These are phyloP conservation scores for Rhodotorula sp. DNA, from an alignment of 1,284 basidiomycete species.

Conservation along the genomic window DNA sequence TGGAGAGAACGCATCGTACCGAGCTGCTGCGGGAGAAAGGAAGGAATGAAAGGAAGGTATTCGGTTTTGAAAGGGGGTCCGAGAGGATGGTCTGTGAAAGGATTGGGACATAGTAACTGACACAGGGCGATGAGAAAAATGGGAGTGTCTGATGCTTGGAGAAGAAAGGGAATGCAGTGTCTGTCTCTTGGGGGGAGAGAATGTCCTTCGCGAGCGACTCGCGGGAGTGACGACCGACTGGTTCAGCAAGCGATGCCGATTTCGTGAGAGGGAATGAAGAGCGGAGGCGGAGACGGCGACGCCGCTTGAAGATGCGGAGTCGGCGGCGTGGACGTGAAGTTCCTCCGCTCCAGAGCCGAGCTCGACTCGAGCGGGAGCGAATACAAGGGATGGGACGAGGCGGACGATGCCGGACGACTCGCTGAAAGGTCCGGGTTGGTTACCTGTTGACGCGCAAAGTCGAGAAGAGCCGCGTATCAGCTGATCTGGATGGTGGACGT, in stretches of 20 bases:
- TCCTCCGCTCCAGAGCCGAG: too few relatives aligned
- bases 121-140: too few relatives aligned
- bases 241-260: slow-evolving; percentile 7
- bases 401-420: not conserved
- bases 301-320: not conserved
- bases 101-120: too few relatives aligned
- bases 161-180: too few relatives aligned
- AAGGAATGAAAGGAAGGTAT: not conserved
- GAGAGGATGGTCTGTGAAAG: too few relatives aligned
- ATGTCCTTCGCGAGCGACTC: too few relatives aligned
- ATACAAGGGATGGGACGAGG: not conserved
- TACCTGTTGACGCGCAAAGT: not conserved
- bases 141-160: not conserved
- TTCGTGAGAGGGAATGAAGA: not conserved
- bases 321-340: not conserved
- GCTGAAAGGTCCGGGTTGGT: slow-evolving; percentile 1
- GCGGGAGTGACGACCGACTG: too few relatives aligned
- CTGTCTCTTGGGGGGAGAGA: too few relatives aligned
- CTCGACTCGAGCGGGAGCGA: not conserved
- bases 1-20: not conserved
- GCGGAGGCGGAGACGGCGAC: not conserved
- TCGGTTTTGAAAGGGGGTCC: too few relatives aligned
- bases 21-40: not conserved
- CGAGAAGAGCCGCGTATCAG: too few relatives aligned
- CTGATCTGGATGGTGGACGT: too few relatives aligned